phyloP scores from a whole-genome alignment of 345 rosid genomes.

The Theobroma cacao region DNA sequence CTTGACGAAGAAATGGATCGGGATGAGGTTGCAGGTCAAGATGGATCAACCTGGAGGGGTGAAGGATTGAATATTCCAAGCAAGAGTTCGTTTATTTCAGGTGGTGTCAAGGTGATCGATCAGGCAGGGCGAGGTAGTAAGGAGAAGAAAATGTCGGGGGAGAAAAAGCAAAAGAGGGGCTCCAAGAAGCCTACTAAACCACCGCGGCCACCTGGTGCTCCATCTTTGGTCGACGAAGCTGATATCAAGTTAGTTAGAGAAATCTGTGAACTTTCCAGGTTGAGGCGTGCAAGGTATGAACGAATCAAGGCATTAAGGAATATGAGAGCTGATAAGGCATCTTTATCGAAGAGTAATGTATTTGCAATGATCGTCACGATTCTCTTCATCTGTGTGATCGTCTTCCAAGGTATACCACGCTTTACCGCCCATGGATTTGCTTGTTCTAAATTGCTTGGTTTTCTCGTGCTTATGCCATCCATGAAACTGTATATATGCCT shows the following conservation, averaged over 20 bases:
- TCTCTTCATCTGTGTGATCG: slow-evolving; percentile 28
- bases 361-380: slow-evolving; percentile 29
- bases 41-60: neutral
- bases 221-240: slow-evolving; percentile 10
- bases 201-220: slow-evolving; percentile 31
- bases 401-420: slow-evolving; percentile 34
- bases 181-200: slow-evolving; percentile 29
- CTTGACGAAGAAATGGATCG: neutral
- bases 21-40: slow-evolving; percentile 3
- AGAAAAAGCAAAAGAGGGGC: slow-evolving; percentile 3
- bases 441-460: neutral
- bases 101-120: neutral
- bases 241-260: slow-evolving; percentile 29
- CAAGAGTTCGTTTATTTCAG: slow-evolving; percentile 2
- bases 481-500: neutral
- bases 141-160: slow-evolving; percentile 7
- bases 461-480: neutral
- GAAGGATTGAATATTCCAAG: neutral
- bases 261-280: slow-evolving; percentile 25
- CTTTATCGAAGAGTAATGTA: slow-evolving; percentile 18
- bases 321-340: slow-evolving; percentile 23
- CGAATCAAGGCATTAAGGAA: slow-evolving; percentile 24
- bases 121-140: neutral
- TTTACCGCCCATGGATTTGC: neutral
- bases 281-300: slow-evolving; percentile 25